A percentile compares a stretch with the other conserved stretches of the same genome.
These are phyloP conservation scores for Euptelea pleiosperma DNA, from an alignment of 164 flowering plant genomes.

Conservation along the genomic window DNA sequence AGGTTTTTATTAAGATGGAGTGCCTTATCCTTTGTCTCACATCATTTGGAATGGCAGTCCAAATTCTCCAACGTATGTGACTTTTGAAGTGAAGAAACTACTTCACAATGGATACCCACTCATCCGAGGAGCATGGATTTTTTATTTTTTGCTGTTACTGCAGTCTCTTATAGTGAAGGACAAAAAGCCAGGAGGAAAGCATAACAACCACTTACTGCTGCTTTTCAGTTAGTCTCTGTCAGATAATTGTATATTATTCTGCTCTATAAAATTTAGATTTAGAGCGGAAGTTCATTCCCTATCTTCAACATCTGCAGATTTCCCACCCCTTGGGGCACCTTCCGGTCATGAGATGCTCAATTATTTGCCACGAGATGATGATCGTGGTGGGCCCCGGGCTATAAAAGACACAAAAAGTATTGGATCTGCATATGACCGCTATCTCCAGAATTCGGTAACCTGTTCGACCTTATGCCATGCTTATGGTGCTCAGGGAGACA, in stretches of 20 bases:
- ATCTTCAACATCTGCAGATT: conserved; percentile 23
- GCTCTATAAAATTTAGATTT: neutral
- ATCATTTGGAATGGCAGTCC: too few species aligned
- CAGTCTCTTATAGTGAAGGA: too few species aligned
- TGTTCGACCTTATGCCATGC: neutral
- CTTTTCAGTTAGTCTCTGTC: too few species aligned
- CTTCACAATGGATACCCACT: too few species aligned
- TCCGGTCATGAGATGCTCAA: conserved; percentile 42
- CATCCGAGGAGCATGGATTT: neutral
- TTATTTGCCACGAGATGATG: conserved; percentile 48
- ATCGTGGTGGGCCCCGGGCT: conserved; percentile 26
- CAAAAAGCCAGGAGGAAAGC: too few species aligned
- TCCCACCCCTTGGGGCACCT: conserved; percentile 31
- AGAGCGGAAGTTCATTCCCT: too few species aligned
- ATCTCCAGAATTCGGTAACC: conserved; percentile 50
- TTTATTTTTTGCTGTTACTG: neutral
- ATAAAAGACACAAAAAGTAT: conserved; percentile 49
- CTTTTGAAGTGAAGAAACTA: too few species aligned
- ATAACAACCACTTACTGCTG: too few species aligned
- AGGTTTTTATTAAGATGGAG: too few species aligned
- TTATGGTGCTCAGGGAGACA: neutral
- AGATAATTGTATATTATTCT: neutral
- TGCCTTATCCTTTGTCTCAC: too few species aligned
- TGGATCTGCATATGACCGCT: conserved; percentile 72
- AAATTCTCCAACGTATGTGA: too few species aligned